Conservation (phyloP, 495 filamentous ascomycete genomes). For the Glarea lozoyensis region DNA sequence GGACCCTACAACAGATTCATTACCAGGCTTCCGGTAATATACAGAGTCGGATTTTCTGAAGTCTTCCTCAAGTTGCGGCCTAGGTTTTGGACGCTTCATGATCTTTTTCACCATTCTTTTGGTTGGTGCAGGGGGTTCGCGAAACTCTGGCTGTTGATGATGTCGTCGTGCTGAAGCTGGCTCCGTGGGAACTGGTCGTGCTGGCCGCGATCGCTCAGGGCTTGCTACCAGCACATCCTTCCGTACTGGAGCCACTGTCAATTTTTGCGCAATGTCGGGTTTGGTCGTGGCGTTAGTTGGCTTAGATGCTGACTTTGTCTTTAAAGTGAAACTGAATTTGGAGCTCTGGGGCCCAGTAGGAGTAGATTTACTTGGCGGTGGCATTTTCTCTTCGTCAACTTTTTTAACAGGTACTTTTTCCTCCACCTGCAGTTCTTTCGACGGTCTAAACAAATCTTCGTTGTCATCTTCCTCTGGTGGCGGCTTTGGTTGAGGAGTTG, state of each 20-base stretch:
- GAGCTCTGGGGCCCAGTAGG: conserved; percentile 42
- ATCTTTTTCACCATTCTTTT: conserved; percentile 58
- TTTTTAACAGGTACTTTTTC: conserved; percentile 41
- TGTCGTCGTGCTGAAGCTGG: conserved; percentile 26
- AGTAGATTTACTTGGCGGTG: conserved; percentile 30
- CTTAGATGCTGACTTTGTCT: conserved; percentile 46
- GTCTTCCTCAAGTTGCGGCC: conserved; percentile 60
- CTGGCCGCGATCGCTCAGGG: conserved; percentile 22
- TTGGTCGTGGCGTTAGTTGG: conserved; percentile 57
- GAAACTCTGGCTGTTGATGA: conserved; percentile 30
- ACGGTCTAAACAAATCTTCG: conserved; percentile 52
- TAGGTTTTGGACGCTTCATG: conserved; percentile 60
- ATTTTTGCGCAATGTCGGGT: conserved; percentile 63
- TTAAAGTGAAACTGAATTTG: conserved; percentile 86
- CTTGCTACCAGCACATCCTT: conserved; percentile 19
- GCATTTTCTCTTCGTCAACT: conserved; percentile 36
- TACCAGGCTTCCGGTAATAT: conserved; percentile 85
- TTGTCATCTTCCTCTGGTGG: conserved; percentile 33
- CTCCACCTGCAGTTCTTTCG: conserved; percentile 56
- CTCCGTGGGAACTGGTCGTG: conserved; percentile 22
- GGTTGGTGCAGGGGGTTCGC: conserved; percentile 35
- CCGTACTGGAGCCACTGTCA: conserved; percentile 43
- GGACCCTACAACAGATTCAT: conserved; percentile 88
- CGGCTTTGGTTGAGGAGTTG: conserved; percentile 22
- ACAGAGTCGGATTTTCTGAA: conserved; percentile 73